Evolutionary conservation across 495 filamentous ascomycete species (phyloP).

Genomic region (Penicillium steckii): DNA sequence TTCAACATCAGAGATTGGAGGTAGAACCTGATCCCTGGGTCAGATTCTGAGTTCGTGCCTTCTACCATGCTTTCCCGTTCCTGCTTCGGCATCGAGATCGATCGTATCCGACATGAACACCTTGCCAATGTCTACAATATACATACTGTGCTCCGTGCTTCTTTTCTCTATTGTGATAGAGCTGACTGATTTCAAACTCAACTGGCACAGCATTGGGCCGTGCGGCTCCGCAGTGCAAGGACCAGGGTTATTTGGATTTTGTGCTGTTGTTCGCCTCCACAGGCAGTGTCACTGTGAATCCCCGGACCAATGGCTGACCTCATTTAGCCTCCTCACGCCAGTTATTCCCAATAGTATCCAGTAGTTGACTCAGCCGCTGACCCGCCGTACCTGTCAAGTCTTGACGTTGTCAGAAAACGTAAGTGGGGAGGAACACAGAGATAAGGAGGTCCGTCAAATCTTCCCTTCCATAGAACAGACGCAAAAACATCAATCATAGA

Average conservation of each 20-base stretch:
- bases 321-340: conserved; percentile 9
- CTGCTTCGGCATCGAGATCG: conserved; percentile 1
- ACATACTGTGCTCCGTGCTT: too few species aligned
- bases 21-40: conserved; percentile 11
- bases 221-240: not conserved
- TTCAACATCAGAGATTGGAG: conserved; percentile 12
- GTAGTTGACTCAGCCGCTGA: conserved; percentile 13
- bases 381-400: conserved; percentile 28
- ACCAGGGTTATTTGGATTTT: not conserved
- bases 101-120: not conserved
- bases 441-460: not conserved
- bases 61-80: not conserved
- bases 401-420: conserved; percentile 12
- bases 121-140: too few species aligned
- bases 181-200: not conserved
- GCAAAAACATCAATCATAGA: not conserved
- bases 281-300: conserved; percentile 1
- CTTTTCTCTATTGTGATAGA: not conserved
- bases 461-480: not conserved
- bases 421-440: conserved; percentile 3
- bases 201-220: not conserved
- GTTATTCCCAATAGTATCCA: conserved; percentile 21
- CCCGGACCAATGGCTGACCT: conserved; percentile 9
- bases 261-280: conserved; percentile 2
- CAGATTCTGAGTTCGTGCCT: not conserved